A percentile compares a stretch with the other conserved stretches of the same genome.
Conservation (phyloP, 768 basidiomycete species). For the Suillus clintonianus region DNA sequence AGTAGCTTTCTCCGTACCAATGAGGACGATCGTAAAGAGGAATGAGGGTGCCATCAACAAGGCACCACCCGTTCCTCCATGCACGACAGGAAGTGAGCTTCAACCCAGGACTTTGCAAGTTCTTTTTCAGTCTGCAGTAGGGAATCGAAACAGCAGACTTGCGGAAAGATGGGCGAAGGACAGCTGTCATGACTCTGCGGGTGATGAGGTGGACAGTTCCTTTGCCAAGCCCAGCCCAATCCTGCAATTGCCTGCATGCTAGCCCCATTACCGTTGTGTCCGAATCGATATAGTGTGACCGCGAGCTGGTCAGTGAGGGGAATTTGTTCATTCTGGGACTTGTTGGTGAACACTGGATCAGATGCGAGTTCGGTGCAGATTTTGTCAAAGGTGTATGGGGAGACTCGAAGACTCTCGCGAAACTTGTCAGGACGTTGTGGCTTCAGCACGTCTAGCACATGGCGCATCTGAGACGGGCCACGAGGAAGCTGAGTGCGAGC, state of each 20-base stretch:
- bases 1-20: slow-evolving; percentile 37
- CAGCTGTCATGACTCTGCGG: slow-evolving; percentile 31
- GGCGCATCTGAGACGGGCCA: too few relatives aligned
- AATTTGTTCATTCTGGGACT: slow-evolving; percentile 26
- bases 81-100: slow-evolving; percentile 33
- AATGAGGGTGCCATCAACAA: slow-evolving; percentile 44
- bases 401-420: slow-evolving; percentile 8
- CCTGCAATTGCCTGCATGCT: slow-evolving; percentile 30
- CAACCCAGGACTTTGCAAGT: slow-evolving; percentile 40
- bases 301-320: slow-evolving; percentile 35
- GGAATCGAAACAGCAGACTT: slow-evolving; percentile 26
- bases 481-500: too few relatives aligned
- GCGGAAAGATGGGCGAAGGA: slow-evolving; percentile 28
- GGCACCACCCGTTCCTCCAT: slow-evolving; percentile 37
- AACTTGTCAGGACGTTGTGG: too few relatives aligned
- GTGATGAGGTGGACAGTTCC: slow-evolving; percentile 33
- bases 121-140: slow-evolving; percentile 36
- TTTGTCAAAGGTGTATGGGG: slow-evolving; percentile 36
- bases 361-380: slow-evolving; percentile 23
- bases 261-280: slow-evolving; percentile 43
- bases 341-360: slow-evolving; percentile 29
- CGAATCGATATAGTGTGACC: slow-evolving; percentile 40
- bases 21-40: slow-evolving; percentile 33
- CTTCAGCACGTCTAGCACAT: too few relatives aligned
- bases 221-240: slow-evolving; percentile 39